phyloP scores from a whole-genome alignment of 1,284 basidiomycete species.

The Moesziomyces aphidis region DNA sequence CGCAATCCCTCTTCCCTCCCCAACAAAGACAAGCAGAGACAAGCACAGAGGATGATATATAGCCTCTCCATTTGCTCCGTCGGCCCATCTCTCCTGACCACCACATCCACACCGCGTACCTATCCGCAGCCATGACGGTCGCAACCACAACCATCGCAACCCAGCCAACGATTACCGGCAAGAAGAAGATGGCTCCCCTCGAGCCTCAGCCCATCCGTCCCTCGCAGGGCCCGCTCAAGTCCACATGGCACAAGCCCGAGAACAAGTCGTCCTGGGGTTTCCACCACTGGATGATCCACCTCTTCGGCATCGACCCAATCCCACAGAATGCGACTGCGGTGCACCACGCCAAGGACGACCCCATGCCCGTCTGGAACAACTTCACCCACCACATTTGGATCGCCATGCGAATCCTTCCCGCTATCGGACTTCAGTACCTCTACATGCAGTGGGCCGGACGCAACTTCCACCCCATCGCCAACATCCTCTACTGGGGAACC shows the following conservation, averaged over 20 bases:
- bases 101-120: no score
- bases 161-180: not conserved
- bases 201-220: slow-evolving; percentile 32
- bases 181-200: not conserved
- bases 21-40: not conserved
- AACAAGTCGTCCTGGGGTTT: slow-evolving; percentile 16
- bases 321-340: slow-evolving; percentile 28
- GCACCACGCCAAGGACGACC: slow-evolving; percentile 33
- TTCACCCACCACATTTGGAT: slow-evolving; percentile 50
- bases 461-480: slow-evolving; percentile 50
- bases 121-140: not conserved
- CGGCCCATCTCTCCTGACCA: no score
- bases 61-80: not conserved
- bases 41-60: not conserved
- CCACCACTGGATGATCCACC: slow-evolving; percentile 28
- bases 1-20: not conserved
- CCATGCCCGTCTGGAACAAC: slow-evolving; percentile 47
- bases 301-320: slow-evolving; percentile 28
- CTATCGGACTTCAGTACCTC: slow-evolving; percentile 46
- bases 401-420: slow-evolving; percentile 37
- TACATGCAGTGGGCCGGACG: slow-evolving; percentile 47
- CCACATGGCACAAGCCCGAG: slow-evolving; percentile 36
- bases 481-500: slow-evolving; percentile 37
- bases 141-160: not conserved
- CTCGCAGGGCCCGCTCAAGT: slow-evolving; percentile 45